phyloP scores from a whole-genome alignment of 371 early-diverging fungal species.

The Apophysomyces ossiformis region DNA sequence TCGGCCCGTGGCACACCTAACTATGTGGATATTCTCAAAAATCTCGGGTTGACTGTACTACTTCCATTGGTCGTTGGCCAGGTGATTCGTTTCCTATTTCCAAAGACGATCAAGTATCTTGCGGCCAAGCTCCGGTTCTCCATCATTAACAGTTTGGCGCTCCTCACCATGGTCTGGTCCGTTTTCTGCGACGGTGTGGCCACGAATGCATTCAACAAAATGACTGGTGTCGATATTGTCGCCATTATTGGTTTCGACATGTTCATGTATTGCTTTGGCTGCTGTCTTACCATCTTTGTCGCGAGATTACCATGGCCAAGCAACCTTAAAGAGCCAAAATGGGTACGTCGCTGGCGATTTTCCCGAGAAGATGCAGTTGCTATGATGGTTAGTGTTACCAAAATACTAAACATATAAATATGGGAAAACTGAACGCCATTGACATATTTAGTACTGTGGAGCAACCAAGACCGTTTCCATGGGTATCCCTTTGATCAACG shows the following conservation, averaged over 20 bases:
- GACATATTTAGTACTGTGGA: conserved; percentile 56
- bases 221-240: conserved; percentile 59
- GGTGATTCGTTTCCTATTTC: conserved; percentile 61
- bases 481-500: conserved; percentile 80
- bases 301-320: conserved; percentile 51
- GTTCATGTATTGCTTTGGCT: conserved; percentile 52
- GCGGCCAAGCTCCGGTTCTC: conserved; percentile 57
- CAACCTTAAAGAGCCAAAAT: conserved; percentile 21
- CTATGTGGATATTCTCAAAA: conserved; percentile 56
- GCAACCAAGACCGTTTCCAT: conserved; percentile 78
- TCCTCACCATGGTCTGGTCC: conserved; percentile 73
- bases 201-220: conserved; percentile 53
- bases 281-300: conserved; percentile 39
- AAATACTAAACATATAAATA: not conserved
- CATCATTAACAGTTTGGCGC: conserved; percentile 60
- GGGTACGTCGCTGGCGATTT: conserved; percentile 44
- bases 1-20: conserved; percentile 53
- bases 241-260: conserved; percentile 63
- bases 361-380: conserved; percentile 57
- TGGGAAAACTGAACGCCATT: not conserved
- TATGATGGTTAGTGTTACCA: conserved; percentile 46
- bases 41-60: conserved; percentile 66
- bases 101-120: conserved; percentile 51
- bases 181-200: conserved; percentile 78
- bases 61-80: conserved; percentile 72